These are phyloP conservation scores for Hypoxylon sp. DNA, from an alignment of 2,329 filamentous ascomycete genomes.

Conservation along the genomic window DNA sequence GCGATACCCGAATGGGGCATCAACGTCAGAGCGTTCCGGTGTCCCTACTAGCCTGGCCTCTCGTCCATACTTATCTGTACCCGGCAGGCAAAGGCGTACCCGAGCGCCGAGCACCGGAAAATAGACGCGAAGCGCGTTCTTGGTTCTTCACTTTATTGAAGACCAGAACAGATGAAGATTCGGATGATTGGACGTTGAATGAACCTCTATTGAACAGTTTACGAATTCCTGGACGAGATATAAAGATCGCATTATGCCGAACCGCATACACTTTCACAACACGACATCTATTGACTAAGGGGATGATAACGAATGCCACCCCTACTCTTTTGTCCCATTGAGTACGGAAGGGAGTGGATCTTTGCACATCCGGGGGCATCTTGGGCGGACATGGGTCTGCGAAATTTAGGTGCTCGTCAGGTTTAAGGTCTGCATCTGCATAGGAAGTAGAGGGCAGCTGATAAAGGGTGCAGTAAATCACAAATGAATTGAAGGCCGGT, in stretches of 20 bases:
- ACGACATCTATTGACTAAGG: neutral
- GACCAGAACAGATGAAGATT: neutral
- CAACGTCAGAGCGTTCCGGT: constrained; percentile 31
- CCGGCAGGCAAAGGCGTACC: constrained; percentile 43
- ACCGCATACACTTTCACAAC: neutral
- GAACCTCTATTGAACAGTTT: neutral
- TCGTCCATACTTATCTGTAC: constrained; percentile 20
- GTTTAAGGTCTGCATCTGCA: constrained; percentile 13
- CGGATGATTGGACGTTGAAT: neutral
- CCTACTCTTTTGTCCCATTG: neutral
- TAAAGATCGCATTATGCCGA: neutral
- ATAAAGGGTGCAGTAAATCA: neutral
- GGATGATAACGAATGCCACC: neutral
- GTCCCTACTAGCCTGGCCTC: constrained; percentile 7
- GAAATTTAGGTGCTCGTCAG: neutral
- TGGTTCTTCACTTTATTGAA: constrained; percentile 36
- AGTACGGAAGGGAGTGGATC: neutral
- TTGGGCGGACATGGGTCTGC: constrained; percentile 7
- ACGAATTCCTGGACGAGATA: neutral
- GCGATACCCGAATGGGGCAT: constrained; percentile 40
- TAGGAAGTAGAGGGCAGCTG: neutral
- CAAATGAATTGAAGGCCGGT: constrained; percentile 2
- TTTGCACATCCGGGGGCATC: constrained; percentile 21
- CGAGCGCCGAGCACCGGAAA: constrained; percentile 47
- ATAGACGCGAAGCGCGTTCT: constrained; percentile 44